Evolutionary conservation across 306 rosid species (phyloP).

Genomic region (Sesbania bispinosa): DNA sequence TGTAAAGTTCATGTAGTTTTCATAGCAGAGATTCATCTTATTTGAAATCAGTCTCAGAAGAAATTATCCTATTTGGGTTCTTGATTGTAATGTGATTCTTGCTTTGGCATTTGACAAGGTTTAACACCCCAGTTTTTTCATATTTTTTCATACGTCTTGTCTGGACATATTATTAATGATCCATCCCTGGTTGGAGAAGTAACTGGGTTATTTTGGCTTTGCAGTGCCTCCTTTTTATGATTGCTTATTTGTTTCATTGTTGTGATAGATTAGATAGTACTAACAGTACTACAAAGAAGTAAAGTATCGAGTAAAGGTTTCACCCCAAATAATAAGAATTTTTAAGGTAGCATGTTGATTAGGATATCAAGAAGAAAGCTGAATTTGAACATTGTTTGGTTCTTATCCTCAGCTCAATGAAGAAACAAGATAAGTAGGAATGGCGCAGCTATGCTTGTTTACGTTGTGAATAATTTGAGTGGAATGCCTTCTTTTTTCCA

Average conservation of each 20-base stretch:
- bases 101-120: slow-evolving; percentile 6
- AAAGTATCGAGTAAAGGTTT: background rate
- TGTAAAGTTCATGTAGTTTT: background rate
- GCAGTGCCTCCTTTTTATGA: background rate
- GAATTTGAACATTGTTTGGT: background rate
- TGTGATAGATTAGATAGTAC: background rate
- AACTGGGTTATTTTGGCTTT: background rate
- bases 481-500: background rate
- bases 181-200: background rate
- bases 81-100: slow-evolving; percentile 9
- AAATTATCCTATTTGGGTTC: slow-evolving; percentile 7
- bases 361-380: slow-evolving; percentile 8
- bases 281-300: background rate
- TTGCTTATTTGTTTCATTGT: background rate
- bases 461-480: background rate
- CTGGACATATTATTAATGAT: background rate
- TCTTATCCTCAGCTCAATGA: background rate
- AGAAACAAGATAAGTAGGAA: slow-evolving; percentile 5
- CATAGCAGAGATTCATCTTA: background rate
- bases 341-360: no score
- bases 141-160: background rate
- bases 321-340: background rate
- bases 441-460: background rate
- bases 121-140: background rate
- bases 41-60: background rate